Base-by-base conservation (phyloP, 169 alveolate species). In the Plasmodium berghei region DNA sequence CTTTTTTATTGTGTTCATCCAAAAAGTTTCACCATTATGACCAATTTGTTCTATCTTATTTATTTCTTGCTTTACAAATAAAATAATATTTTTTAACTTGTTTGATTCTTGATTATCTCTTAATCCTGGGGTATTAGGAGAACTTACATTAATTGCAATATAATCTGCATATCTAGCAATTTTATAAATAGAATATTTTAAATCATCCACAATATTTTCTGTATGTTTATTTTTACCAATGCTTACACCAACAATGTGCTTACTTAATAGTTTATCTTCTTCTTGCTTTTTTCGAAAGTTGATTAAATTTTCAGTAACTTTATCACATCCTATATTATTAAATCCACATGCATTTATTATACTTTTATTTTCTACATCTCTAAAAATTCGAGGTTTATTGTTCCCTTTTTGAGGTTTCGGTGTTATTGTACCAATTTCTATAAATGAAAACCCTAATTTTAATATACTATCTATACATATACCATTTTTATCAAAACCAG, bases 401-500 rank as follows among this genome's bases (percentile, higher is more conserved):
- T 96, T 96, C 10, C 98, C 98, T 9, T 87, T 93, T 62, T 96
- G 98, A 0, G 97, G 95, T 58, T 75, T 72, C 1, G 97, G 98
- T 22, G 96, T 92, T 14, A 96, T 92, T 4, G 97, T 87, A 8
- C 98, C 98, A 4, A 96, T 91, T 80, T 96, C 98, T 12, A 96
- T 92, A 90, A 95, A 96, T 34, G 97, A 96, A 69, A 95, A 96
- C 9, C 98, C 98, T 69, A 96, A 85, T 59, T 96, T 94, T 34
- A 75, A 63, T n/a, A 93, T 63, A 14, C 52, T 10, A 56, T 72
- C 88, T 14, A 96, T 95, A 20, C 93, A 96, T 75, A 93, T 95
- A 12, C 95, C 96, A 28, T 96, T 89, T 61, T 96, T 96, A 80
- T 96, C 98, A 73, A 93, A 96, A 0, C 98, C 98, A 0, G 98